These are phyloP conservation scores for Wickerhamiella siamensis DNA, from an alignment of 805 yeast species.

Conservation along the genomic window DNA sequence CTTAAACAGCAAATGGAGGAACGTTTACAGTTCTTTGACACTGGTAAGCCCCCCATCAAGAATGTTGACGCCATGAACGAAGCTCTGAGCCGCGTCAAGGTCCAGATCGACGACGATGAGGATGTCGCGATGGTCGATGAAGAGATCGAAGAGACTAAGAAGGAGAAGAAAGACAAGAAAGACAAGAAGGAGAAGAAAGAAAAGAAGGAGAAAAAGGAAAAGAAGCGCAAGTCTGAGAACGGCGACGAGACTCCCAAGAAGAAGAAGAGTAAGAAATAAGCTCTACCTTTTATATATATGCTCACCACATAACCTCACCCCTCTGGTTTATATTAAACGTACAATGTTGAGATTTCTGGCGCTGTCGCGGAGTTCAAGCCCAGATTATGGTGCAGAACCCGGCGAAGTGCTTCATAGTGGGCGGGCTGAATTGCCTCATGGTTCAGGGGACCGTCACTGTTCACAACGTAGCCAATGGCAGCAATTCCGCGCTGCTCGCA, in stretches of 20 bases:
- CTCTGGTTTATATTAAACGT: constrained; percentile 9
- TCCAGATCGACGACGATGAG: constrained; percentile 26
- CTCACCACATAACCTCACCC: too few species aligned
- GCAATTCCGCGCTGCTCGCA: constrained; percentile 15
- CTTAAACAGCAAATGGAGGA: constrained; percentile 96
- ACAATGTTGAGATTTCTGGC: constrained; percentile 10
- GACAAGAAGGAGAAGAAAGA: constrained; percentile 34
- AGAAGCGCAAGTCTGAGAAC: constrained; percentile 21
- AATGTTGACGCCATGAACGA: constrained; percentile 86
- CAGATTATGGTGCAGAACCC: constrained; percentile 4
- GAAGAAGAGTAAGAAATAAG: constrained; percentile 33
- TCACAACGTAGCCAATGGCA: constrained; percentile 19
- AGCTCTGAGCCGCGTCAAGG: constrained; percentile 59
- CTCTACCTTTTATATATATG: constrained; percentile 4
- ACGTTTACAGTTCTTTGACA: constrained; percentile 87
- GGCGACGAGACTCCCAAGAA: constrained; percentile 36
- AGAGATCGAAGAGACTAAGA: constrained; percentile 30
- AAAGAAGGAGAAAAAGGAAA: constrained; percentile 37
- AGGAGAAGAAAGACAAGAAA: constrained; percentile 39
- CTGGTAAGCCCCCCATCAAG: constrained; percentile 94
- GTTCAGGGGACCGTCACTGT: constrained; percentile 23
- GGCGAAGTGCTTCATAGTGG: constrained; percentile 5
- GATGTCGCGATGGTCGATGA: constrained; percentile 33
- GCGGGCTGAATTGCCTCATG: constrained; percentile 18
- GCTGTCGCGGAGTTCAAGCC: background rate